Evolutionary conservation across 345 rosid species (phyloP).

Genomic region (Carallia brachiata): DNA sequence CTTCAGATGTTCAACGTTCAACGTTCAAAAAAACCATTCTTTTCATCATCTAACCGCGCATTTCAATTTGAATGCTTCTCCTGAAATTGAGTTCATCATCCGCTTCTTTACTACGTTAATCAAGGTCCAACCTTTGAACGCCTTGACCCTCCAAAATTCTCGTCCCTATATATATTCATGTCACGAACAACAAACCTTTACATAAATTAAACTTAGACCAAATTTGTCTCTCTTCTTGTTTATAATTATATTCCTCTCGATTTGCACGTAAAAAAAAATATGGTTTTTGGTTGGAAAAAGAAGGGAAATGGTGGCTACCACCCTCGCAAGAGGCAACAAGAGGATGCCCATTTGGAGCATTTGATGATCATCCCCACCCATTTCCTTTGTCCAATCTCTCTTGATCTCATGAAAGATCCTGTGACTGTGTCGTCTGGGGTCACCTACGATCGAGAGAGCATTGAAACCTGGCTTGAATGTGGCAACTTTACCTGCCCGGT

Average conservation of each 20-base stretch:
- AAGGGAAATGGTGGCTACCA: constrained; percentile 2
- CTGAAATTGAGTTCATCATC: constrained; percentile 6
- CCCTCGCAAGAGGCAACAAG: constrained; percentile 10
- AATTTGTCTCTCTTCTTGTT: no score
- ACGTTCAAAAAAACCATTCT: constrained; percentile 32
- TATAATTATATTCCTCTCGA: no score
- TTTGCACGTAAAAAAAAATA: background rate
- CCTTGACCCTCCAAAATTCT: background rate
- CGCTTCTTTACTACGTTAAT: background rate
- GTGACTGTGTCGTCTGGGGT: constrained; percentile 78
- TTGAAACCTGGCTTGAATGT: constrained; percentile 68
- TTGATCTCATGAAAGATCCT: constrained; percentile 77
- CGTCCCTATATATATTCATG: background rate
- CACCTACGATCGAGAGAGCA: constrained; percentile 78
- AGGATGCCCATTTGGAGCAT: constrained; percentile 8
- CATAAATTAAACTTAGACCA: no score
- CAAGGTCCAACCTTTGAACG: background rate
- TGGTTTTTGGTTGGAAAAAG: constrained; percentile 48
- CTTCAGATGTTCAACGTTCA: constrained; percentile 40
- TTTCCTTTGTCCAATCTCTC: constrained; percentile 71
- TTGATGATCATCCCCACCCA: constrained; percentile 44
- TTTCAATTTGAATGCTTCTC: constrained; percentile 34
- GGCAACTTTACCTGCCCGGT: constrained; percentile 76
- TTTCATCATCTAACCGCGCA: background rate
- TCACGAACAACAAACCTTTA: no score